Evolutionary conservation across 805 yeast species (phyloP).

Genomic region (Scheffersomyces coipomensis): DNA sequence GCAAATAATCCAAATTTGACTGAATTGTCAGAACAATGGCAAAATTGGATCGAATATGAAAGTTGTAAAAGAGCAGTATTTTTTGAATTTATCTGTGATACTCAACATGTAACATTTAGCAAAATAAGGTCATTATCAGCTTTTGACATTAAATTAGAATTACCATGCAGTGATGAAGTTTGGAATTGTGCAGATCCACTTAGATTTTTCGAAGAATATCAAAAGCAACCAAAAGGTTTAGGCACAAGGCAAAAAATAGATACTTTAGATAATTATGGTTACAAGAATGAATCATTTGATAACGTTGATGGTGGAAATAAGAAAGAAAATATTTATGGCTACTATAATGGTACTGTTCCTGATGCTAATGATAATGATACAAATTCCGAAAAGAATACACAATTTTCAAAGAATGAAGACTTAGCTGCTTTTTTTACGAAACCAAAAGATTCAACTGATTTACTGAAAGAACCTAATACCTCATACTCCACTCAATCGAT

Average conservation of each 20-base stretch:
- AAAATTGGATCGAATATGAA: constrained; percentile 37
- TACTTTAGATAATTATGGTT: neutral
- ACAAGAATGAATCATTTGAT: neutral
- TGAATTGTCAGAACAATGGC: constrained; percentile 1
- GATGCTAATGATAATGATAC: neutral
- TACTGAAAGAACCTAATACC: neutral
- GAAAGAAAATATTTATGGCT: neutral
- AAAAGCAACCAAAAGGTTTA: constrained; percentile 22
- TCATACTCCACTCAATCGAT: neutral
- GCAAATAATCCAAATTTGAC: neutral
- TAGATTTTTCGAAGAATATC: constrained; percentile 19
- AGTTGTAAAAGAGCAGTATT: constrained; percentile 41
- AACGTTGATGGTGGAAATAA: neutral
- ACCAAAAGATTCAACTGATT: neutral
- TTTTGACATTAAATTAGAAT: constrained; percentile 43
- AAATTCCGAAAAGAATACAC: neutral
- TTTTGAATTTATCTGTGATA: constrained; percentile 40
- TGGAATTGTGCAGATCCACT: constrained; percentile 34
- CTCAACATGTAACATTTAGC: constrained; percentile 36
- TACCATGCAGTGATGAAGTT: constrained; percentile 45
- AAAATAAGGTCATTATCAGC: constrained; percentile 31
- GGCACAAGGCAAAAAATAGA: neutral
- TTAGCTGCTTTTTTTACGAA: neutral
- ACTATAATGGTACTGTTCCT: neutral
- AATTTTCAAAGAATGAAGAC: neutral